Base-by-base conservation (phyloP, 2,329 filamentous ascomycete species). In the Sclerotinia subarctica region DNA sequence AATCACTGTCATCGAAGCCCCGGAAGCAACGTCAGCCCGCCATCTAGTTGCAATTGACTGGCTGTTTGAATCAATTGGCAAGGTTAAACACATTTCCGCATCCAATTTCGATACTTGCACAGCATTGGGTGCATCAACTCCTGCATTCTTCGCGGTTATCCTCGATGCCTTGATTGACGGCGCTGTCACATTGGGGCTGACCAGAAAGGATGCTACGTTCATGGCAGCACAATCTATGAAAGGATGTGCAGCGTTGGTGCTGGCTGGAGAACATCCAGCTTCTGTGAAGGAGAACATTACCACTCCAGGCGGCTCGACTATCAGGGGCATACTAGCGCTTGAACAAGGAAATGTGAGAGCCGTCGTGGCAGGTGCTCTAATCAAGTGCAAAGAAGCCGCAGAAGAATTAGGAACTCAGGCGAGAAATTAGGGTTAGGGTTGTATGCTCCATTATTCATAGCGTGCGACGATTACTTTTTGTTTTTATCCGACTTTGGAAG, bases 181-280 rank as follows among this genome's bases (percentile, higher is more conserved):
- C 32, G 65, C 65, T 42, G 65, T 67, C 8, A 47, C 57, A 32
- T 38, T 62, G 15, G 84, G 84, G 47, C 86, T 84, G 68, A 82
- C 82, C 73, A 86, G 83, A 57, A 82, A 82, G 71, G 91, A 93
- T 71, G 85, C 83, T 24, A 79, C 80, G 52, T n/a, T 66, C n/a
- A 60, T 69, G 69, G 29, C 51, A 51, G 44, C 53, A 57, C 47
- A 85, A 87, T 67, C 84, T 82, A 54, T 83, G 80, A 70, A 85
- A 88, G 73, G 65, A 65, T 46, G 81, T 74, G 73, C 83, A 85
- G 19, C 81, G 78, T 64, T 72, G 72, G 54, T 79, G 80, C 69
- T 84, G 82, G 7, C 82, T 81, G 68, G 83, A 82, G 49, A 84
- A 77, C 35, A 82, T 82, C 47, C 84, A 82, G 19, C 84, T 79